A percentile compares a stretch with the other conserved stretches of the same genome.
phyloP scores from a whole-genome alignment of 805 yeast species.

The Starmera caribaea region DNA sequence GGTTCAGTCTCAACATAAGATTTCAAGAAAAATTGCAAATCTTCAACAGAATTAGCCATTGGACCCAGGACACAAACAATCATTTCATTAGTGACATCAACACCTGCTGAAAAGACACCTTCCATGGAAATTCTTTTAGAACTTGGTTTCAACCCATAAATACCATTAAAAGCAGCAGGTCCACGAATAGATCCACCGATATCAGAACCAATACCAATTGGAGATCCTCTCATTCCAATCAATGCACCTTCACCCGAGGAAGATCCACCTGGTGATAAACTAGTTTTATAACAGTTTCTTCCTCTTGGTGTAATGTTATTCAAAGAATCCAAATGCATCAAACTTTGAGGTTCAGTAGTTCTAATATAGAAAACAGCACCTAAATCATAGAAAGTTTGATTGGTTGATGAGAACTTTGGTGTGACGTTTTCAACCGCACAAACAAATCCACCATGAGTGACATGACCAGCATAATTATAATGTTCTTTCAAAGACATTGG shows the following conservation, averaged over 20 bases:
- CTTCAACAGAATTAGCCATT: slow-evolving; percentile 51
- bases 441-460: slow-evolving; percentile 55
- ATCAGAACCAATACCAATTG: slow-evolving; percentile 54
- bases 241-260: slow-evolving; percentile 60
- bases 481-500: slow-evolving; percentile 65
- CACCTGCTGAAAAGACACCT: slow-evolving; percentile 26
- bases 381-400: slow-evolving; percentile 21
- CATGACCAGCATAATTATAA: slow-evolving; percentile 42
- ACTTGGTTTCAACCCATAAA: slow-evolving; percentile 48
- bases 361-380: slow-evolving; percentile 53
- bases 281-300: slow-evolving; percentile 43
- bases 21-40: slow-evolving; percentile 61
- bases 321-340: slow-evolving; percentile 55
- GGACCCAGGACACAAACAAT: slow-evolving; percentile 60
- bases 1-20: slow-evolving; percentile 49
- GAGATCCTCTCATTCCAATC: slow-evolving; percentile 43
- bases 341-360: slow-evolving; percentile 53
- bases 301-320: slow-evolving; percentile 48
- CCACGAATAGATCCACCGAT: slow-evolving; percentile 58
- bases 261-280: slow-evolving; percentile 51
- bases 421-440: slow-evolving; percentile 38
- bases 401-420: slow-evolving; percentile 32
- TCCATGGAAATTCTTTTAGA: slow-evolving; percentile 35
- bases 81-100: slow-evolving; percentile 22
- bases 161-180: slow-evolving; percentile 52